These are phyloP conservation scores for Colletotrichum orchidophilum DNA, from an alignment of 2,329 filamentous ascomycete species.

Conservation along the genomic window DNA sequence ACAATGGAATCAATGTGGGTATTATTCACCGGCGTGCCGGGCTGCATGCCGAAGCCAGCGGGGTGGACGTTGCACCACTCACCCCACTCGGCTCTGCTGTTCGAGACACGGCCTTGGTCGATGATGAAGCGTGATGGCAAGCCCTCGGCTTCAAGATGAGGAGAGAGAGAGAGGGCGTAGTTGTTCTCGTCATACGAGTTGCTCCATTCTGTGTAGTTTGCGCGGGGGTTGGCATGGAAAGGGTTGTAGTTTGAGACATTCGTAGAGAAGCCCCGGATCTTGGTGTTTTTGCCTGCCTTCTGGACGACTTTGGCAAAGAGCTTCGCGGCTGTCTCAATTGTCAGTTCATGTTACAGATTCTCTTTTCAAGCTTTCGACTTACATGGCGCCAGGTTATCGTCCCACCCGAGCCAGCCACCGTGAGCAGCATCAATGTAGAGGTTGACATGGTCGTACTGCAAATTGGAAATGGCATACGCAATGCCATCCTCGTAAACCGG, in stretches of 20 bases:
- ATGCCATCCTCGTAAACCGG: conserved; percentile 52
- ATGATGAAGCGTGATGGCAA: conserved; percentile 55
- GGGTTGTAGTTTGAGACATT: conserved; percentile 55
- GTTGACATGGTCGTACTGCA: conserved; percentile 49
- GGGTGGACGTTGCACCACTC: conserved; percentile 56
- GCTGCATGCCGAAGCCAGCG: conserved; percentile 49
- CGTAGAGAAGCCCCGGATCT: conserved; percentile 52
- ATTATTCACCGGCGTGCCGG: conserved; percentile 48
- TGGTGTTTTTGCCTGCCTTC: conserved; percentile 42
- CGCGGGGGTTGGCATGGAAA: conserved; percentile 48
- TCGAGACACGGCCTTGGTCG: conserved; percentile 54
- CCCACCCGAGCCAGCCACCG: conserved; percentile 55
- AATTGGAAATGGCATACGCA: conserved; percentile 49
- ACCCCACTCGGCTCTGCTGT: conserved; percentile 49
- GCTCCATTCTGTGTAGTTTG: conserved; percentile 52
- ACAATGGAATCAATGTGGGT: conserved; percentile 51
- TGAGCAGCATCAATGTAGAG: conserved; percentile 54
- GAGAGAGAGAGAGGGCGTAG: conserved; percentile 50
- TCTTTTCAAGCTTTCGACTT: conserved; percentile 15
- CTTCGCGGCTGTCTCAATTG: conserved; percentile 44
- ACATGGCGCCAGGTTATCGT: conserved; percentile 48
- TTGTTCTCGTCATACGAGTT: conserved; percentile 51
- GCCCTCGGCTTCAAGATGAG: conserved; percentile 48
- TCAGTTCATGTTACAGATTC: background rate
- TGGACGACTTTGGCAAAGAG: conserved; percentile 50